These are phyloP conservation scores for Myxozyma mucilagina DNA, from an alignment of 805 yeast genomes.

Conservation along the genomic window DNA sequence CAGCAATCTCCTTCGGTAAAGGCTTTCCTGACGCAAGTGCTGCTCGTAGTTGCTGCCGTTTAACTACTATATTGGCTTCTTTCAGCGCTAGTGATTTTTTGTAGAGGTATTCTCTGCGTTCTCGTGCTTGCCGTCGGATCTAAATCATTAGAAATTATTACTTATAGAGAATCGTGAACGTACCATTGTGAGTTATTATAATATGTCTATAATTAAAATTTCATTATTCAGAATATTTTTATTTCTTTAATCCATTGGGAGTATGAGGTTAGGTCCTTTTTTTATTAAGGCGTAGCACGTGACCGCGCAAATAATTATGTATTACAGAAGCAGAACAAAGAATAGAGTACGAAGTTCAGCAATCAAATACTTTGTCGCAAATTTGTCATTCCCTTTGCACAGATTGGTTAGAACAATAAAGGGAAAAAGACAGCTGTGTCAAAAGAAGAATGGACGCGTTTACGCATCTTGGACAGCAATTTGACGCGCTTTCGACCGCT, in stretches of 20 bases:
- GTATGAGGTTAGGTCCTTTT: not conserved
- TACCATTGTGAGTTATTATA: not conserved
- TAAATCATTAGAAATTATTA: not conserved
- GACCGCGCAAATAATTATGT: not conserved
- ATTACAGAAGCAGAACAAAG: not conserved
- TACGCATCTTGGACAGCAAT: constrained; percentile 28
- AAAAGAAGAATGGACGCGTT: constrained; percentile 25
- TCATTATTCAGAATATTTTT: not conserved
- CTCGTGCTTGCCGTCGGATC: constrained; percentile 86
- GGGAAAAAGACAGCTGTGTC: not conserved
- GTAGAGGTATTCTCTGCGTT: constrained; percentile 89
- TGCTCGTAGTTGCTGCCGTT: constrained; percentile 79
- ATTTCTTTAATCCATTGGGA: not conserved
- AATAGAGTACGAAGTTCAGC: not conserved
- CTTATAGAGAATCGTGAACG: not conserved
- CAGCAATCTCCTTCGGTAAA: constrained; percentile 84
- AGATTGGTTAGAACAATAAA: not conserved
- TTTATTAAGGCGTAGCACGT: not conserved
- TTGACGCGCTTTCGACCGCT: constrained; percentile 24
- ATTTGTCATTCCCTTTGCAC: not conserved
- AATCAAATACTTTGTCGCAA: not conserved
- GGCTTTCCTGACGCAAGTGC: constrained; percentile 92
- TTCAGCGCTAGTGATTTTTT: constrained; percentile 86
- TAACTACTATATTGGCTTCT: constrained; percentile 81
- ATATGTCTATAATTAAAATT: not conserved